Percentiles rank a stretch among this genome's conserved stretches.
These are phyloP conservation scores for Candida ascalaphidarum DNA, from an alignment of 805 yeast species.

Conservation along the genomic window DNA sequence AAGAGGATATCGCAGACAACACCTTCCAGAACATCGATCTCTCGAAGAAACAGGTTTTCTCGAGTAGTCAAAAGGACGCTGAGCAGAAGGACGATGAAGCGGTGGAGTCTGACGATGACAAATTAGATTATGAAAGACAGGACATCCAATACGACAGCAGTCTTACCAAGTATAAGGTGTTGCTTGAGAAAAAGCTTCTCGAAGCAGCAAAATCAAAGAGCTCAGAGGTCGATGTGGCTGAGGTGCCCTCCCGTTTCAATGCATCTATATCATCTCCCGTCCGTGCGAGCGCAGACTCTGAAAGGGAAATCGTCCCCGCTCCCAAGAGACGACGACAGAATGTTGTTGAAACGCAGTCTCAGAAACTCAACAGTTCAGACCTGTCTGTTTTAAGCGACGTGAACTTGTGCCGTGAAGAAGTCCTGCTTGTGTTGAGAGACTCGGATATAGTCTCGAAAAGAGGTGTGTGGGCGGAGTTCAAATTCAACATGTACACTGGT, in stretches of 20 bases:
- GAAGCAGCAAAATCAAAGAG: too few species aligned
- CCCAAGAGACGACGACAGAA: constrained; percentile 5
- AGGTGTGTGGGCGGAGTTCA: constrained; percentile 49
- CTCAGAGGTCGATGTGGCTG: too few species aligned
- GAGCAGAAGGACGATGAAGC: constrained; percentile 6
- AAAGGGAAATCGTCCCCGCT: too few species aligned
- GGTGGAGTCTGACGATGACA: constrained; percentile 10
- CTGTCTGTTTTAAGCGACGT: too few species aligned
- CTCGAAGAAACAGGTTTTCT: constrained; percentile 7
- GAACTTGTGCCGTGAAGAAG: constrained; percentile 7
- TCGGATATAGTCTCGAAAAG: constrained; percentile 7
- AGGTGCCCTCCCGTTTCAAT: too few species aligned
- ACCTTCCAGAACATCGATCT: constrained; percentile 5
- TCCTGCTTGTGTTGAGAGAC: constrained; percentile 2
- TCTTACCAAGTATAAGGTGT: too few species aligned
- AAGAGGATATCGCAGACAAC: constrained; percentile 10
- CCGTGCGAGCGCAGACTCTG: too few species aligned
- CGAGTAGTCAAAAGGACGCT: constrained; percentile 18
- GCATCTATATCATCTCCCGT: too few species aligned
- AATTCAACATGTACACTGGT: constrained; percentile 46
- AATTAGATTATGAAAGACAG: constrained; percentile 1
- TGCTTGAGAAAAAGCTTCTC: too few species aligned
- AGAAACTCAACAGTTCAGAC: constrained; percentile 4
- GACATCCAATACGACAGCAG: too few species aligned
- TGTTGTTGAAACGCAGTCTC: constrained; percentile 10